Evolutionary conservation across 169 alveolate genomes (phyloP).

Genomic region (Cryptosporidium tyzzeri): DNA sequence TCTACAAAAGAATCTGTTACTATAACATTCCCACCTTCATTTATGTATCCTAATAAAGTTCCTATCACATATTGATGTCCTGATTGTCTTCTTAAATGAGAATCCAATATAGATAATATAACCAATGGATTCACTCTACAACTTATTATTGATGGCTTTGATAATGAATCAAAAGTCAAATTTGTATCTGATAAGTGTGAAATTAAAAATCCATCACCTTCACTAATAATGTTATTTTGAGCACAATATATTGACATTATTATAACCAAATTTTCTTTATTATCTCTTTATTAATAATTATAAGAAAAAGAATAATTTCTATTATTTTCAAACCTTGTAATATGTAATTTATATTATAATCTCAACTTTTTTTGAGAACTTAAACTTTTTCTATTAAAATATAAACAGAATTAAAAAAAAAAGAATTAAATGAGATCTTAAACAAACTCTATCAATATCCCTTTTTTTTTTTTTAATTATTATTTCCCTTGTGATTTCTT

Average conservation of each 20-base stretch:
- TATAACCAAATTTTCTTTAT: neutral
- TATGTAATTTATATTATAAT: no score
- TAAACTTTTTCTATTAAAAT: no score
- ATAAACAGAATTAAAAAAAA: neutral
- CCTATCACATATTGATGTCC: slow-evolving; percentile 91
- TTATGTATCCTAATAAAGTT: slow-evolving; percentile 88
- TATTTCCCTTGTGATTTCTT: neutral
- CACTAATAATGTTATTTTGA: slow-evolving; percentile 1
- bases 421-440: neutral
- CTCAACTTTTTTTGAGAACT: neutral
- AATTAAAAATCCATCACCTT: slow-evolving; percentile 61
- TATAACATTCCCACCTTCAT: slow-evolving; percentile 89
- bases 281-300: no score
- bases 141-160: slow-evolving; percentile 79
- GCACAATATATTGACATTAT: neutral
- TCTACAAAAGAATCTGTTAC: slow-evolving; percentile 93
- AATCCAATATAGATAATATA: slow-evolving; percentile 90
- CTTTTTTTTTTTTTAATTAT: no score
- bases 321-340: neutral
- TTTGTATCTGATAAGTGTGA: slow-evolving; percentile 32
- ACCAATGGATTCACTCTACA: slow-evolving; percentile 91
- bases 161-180: slow-evolving; percentile 28
- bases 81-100: slow-evolving; percentile 90
- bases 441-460: neutral
- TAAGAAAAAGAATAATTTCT: no score